Conservation (phyloP, 164 flowering plant genomes). For the Malania oleifera region DNA sequence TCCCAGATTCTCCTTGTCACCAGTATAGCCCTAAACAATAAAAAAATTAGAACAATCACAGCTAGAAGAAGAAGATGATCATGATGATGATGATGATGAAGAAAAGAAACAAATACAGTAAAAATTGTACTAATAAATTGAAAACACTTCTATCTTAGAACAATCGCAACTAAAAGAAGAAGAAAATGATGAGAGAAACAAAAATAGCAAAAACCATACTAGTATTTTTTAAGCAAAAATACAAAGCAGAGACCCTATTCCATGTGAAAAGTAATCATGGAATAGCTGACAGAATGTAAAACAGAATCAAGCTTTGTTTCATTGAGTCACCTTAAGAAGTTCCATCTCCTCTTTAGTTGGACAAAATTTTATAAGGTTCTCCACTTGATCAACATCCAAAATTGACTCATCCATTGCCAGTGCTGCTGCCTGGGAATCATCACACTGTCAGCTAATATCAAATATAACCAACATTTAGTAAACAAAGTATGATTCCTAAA, state of each 20-base stretch:
- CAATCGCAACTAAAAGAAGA: too few relatives aligned
- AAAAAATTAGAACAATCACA: background rate
- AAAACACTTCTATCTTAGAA: too few relatives aligned
- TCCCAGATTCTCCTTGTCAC: constrained; percentile 73
- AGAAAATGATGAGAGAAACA: background rate
- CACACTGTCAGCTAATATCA: background rate
- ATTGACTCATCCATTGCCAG: constrained; percentile 88
- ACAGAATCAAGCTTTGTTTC: background rate
- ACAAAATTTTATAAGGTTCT: constrained; percentile 90
- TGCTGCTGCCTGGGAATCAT: constrained; percentile 64
- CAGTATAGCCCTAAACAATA: constrained; percentile 53
- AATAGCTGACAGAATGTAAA: constrained; percentile 3
- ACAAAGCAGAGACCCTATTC: background rate
- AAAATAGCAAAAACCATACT: too few relatives aligned
- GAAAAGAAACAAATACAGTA: background rate
- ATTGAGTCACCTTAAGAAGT: constrained; percentile 67
- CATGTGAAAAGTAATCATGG: background rate
- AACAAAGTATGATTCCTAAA: too few relatives aligned
- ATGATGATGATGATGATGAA: background rate
- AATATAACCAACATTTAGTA: too few relatives aligned
- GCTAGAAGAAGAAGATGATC: constrained; percentile 1
- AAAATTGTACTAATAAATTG: too few relatives aligned
- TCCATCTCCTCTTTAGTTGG: constrained; percentile 99
- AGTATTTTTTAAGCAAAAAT: background rate
- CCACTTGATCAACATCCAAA: constrained; percentile 94